These are phyloP conservation scores for Plasmodium chabaudi DNA, from an alignment of 169 alveolate species.

Conservation along the genomic window DNA sequence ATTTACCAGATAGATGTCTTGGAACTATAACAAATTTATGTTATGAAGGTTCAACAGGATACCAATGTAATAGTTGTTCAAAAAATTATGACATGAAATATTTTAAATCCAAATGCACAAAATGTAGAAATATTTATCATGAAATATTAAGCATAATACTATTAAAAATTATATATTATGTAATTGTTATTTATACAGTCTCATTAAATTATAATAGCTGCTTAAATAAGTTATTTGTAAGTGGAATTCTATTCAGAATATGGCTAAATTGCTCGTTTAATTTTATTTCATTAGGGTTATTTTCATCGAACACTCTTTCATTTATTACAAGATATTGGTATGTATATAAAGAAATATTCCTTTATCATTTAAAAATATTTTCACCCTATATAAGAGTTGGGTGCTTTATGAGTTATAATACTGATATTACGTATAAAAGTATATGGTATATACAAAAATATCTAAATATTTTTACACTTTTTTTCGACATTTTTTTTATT, in stretches of 20 bases:
- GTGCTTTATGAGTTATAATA: constrained; percentile 36
- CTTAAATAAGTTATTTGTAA: constrained; percentile 41
- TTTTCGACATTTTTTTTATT: constrained; percentile 42
- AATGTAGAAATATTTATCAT: constrained; percentile 66
- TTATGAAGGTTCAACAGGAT: constrained; percentile 83
- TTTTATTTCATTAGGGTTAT: constrained; percentile 63
- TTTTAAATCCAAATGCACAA: constrained; percentile 80
- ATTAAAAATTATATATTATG: constrained; percentile 56
- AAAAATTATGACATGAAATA: constrained; percentile 78
- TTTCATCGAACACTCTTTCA: constrained; percentile 29
- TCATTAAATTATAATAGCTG: constrained; percentile 53
- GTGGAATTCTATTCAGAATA: constrained; percentile 71
- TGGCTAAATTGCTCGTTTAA: constrained; percentile 68
- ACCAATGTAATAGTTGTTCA: constrained; percentile 82
- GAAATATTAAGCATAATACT: constrained; percentile 47
- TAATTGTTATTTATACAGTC: constrained; percentile 50
- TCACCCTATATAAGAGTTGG: constrained; percentile 39
- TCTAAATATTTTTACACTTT: constrained; percentile 36
- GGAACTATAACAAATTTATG: constrained; percentile 78
- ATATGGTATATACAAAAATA: constrained; percentile 72
- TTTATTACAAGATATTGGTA: constrained; percentile 65
- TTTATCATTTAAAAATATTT: constrained; percentile 57
- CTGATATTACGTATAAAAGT: constrained; percentile 34
- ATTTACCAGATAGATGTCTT: constrained; percentile 79
- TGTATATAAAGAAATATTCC: constrained; percentile 28